These are phyloP conservation scores for Syzygium grande DNA, from an alignment of 345 rosid genomes.

Conservation along the genomic window DNA sequence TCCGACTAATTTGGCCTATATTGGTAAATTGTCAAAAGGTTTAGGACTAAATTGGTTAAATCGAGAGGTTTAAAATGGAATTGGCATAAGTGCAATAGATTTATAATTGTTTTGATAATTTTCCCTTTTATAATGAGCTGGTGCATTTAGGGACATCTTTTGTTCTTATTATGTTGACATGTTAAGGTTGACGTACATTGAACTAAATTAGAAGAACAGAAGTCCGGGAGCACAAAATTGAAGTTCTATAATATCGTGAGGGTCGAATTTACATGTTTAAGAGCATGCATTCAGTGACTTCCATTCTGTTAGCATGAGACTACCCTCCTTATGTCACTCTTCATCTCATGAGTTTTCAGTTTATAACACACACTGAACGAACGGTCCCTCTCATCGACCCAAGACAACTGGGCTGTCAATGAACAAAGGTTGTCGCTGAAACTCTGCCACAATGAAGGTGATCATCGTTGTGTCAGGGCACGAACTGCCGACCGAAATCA, in stretches of 20 bases:
- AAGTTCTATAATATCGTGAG: neutral
- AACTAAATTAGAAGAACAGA: neutral
- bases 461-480: constrained; percentile 30
- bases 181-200: neutral
- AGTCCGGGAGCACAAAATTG: neutral
- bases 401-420: neutral
- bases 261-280: neutral
- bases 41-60: too few relatives aligned
- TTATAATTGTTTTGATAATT: too few relatives aligned
- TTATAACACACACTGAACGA: neutral
- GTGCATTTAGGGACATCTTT: neutral
- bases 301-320: neutral
- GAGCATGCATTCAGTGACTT: neutral
- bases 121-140: neutral
- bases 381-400: neutral
- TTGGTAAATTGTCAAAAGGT: too few relatives aligned
- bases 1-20: too few relatives aligned
- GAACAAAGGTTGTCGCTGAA: neutral
- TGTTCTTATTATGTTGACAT: neutral
- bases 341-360: neutral
- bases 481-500: constrained; percentile 48
- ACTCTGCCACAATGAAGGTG: constrained; percentile 31
- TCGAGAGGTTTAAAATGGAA: too few relatives aligned
- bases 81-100: too few relatives aligned
- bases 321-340: neutral